Percentiles rank a stretch among this genome's conserved stretches.
These are phyloP conservation scores for Sphaceloma murrayae DNA, from an alignment of 2,329 filamentous ascomycete genomes.

Conservation along the genomic window DNA sequence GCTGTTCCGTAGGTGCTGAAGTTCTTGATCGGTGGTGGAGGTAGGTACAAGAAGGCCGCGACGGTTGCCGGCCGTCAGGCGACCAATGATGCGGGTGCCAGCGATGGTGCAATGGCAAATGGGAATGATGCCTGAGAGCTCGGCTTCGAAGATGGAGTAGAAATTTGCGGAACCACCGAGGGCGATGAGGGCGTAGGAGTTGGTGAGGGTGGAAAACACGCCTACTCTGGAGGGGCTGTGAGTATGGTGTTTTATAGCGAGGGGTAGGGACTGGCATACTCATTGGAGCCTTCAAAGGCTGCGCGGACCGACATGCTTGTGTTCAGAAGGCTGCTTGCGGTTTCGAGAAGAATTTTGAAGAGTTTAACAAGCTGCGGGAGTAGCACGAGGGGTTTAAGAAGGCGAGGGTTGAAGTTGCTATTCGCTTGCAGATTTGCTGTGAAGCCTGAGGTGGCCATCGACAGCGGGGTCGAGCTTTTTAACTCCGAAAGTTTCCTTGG, in stretches of 20 bases:
- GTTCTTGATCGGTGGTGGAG: slow-evolving; percentile 92
- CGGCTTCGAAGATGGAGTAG: slow-evolving; percentile 94
- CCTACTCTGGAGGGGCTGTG: slow-evolving; percentile 57
- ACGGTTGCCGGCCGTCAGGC: slow-evolving; percentile 91
- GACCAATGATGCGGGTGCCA: slow-evolving; percentile 89
- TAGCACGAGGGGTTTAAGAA: too few species aligned
- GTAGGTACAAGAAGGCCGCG: slow-evolving; percentile 95
- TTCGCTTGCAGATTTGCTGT: too few species aligned
- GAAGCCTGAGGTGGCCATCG: too few species aligned
- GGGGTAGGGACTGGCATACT: slow-evolving; percentile 47
- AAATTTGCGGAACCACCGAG: slow-evolving; percentile 97
- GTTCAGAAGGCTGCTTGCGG: too few species aligned
- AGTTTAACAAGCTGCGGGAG: too few species aligned
- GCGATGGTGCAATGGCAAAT: slow-evolving; percentile 96
- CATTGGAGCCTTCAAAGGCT: slow-evolving; percentile 82
- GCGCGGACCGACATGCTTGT: slow-evolving; percentile 45
- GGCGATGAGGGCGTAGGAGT: slow-evolving; percentile 90
- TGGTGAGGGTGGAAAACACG: slow-evolving; percentile 93
- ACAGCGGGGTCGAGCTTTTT: too few species aligned
- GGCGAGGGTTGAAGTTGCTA: too few species aligned
- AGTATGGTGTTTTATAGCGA: slow-evolving; percentile 11
- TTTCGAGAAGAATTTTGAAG: too few species aligned
- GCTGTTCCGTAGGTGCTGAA: slow-evolving; percentile 92
- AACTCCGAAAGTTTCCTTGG: too few species aligned
- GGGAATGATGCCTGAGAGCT: slow-evolving; percentile 93